Percentiles rank a stretch among this genome's conserved stretches.
These are phyloP conservation scores for Trichosporon coremiiforme DNA, from an alignment of 1,284 basidiomycete genomes.

Conservation along the genomic window DNA sequence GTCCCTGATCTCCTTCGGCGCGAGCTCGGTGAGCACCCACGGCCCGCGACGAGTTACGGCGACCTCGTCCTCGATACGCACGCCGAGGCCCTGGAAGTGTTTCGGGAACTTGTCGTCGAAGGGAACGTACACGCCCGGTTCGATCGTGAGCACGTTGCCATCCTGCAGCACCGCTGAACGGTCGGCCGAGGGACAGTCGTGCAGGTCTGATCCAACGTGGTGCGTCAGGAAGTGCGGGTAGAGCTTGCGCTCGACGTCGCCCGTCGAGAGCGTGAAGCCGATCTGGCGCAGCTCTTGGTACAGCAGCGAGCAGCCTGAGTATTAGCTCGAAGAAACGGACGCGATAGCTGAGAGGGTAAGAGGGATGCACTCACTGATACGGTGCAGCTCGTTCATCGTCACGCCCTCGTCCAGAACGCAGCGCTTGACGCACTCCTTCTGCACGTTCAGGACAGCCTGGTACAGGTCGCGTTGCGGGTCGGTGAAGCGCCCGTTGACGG, in stretches of 20 bases:
- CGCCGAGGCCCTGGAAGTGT: slow-evolving; percentile 82
- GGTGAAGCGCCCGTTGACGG: slow-evolving; percentile 77
- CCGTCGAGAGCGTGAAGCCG: slow-evolving; percentile 69
- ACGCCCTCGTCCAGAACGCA: slow-evolving; percentile 61
- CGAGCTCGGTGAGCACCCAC: slow-evolving; percentile 70
- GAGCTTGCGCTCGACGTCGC: slow-evolving; percentile 77
- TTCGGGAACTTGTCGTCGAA: slow-evolving; percentile 73
- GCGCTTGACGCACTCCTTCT: slow-evolving; percentile 58
- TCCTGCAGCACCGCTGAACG: slow-evolving; percentile 61
- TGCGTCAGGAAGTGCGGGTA: slow-evolving; percentile 75
- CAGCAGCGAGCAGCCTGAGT: slow-evolving; percentile 67
- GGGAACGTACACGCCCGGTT: slow-evolving; percentile 71
- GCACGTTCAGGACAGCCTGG: slow-evolving; percentile 62
- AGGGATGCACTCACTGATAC: slow-evolving; percentile 58
- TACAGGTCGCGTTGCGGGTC: slow-evolving; percentile 83
- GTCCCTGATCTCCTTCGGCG: slow-evolving; percentile 87
- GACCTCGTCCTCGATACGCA: slow-evolving; percentile 91
- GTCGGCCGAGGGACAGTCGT: slow-evolving; percentile 58
- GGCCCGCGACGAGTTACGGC: slow-evolving; percentile 71
- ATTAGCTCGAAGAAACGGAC: not conserved
- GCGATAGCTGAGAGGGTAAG: too few relatives aligned
- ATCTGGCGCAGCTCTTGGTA: slow-evolving; percentile 75
- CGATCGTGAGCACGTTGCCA: slow-evolving; percentile 82
- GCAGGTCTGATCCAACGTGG: slow-evolving; percentile 60
- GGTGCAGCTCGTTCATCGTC: slow-evolving; percentile 77